Conservation (phyloP, 2,329 filamentous ascomycete genomes). For the Elsinoe perseae region DNA sequence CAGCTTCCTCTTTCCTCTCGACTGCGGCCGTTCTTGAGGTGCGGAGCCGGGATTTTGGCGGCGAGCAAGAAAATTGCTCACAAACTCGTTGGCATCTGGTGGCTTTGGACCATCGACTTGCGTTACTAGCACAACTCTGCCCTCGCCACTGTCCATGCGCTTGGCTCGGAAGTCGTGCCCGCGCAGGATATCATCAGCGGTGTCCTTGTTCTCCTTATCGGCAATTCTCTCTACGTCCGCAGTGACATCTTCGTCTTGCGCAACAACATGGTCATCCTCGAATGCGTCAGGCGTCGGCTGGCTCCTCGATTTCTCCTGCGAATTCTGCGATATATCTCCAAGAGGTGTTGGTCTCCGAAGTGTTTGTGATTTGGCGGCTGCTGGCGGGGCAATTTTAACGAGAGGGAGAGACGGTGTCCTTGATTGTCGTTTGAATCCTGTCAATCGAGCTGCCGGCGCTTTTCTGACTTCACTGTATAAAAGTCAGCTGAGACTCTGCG, state of each 20-base stretch:
- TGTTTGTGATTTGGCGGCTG: neutral
- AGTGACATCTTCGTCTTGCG: neutral
- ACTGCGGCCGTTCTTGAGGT: neutral
- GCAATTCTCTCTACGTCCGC: neutral
- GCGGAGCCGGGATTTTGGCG: conserved; percentile 10
- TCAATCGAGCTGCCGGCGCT: neutral
- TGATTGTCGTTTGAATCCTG: conserved; percentile 10
- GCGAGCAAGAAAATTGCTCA: conserved; percentile 2
- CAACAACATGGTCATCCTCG: neutral
- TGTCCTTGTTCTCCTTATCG: conserved; percentile 10
- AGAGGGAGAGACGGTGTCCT: neutral
- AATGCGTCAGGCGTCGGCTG: neutral
- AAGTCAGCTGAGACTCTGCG: neutral
- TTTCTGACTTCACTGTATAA: neutral
- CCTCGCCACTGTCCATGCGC: neutral
- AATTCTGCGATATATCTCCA: conserved; percentile 7
- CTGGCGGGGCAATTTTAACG: neutral
- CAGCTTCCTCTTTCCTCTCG: neutral
- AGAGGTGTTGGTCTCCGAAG: neutral
- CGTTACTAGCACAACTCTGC: neutral
- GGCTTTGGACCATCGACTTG: neutral
- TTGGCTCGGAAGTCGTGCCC: neutral
- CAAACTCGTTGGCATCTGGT: neutral
- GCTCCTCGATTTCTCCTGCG: conserved; percentile 1
- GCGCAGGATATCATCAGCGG: neutral